Evolutionary conservation across 2,329 filamentous ascomycete genomes (phyloP).

Genomic region (Xylaria sp.): DNA sequence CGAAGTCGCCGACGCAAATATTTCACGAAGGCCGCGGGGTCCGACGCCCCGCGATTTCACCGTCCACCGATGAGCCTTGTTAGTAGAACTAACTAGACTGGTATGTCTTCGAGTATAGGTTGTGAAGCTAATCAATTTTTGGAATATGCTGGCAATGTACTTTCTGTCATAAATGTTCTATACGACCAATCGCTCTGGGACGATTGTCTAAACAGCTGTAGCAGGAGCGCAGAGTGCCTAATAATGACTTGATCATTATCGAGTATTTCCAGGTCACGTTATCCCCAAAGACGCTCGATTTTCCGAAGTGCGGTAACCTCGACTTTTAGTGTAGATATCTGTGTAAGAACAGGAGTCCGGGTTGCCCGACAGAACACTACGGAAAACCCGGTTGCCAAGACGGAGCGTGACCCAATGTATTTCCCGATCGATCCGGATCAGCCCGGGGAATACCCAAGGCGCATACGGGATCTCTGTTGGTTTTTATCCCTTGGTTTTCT

Average conservation of each 20-base stretch:
- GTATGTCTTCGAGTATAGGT: not conserved
- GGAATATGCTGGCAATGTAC: not conserved
- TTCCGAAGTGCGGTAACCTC: not conserved
- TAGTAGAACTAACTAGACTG: not conserved
- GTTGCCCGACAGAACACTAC: not conserved
- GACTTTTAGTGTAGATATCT: not conserved
- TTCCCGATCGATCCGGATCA: not conserved
- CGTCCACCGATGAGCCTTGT: not conserved
- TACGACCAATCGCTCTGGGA: not conserved
- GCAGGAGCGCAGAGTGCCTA: not conserved
- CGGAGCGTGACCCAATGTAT: slow-evolving; percentile 1
- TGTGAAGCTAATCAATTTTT: not conserved
- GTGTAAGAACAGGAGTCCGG: not conserved
- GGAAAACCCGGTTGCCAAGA: slow-evolving; percentile 15
- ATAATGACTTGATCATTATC: not conserved
- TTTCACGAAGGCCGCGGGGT: not conserved
- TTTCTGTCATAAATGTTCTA: not conserved
- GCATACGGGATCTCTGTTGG: not conserved
- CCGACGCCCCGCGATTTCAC: not conserved
- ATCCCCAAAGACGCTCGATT: not conserved
- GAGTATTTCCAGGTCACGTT: not conserved
- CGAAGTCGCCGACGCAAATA: not conserved
- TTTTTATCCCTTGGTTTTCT: not conserved
- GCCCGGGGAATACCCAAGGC: not conserved
- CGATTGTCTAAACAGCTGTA: too few species aligned